phyloP scores from a whole-genome alignment of 1,139 yeast species.

The Spathaspora sp. region DNA sequence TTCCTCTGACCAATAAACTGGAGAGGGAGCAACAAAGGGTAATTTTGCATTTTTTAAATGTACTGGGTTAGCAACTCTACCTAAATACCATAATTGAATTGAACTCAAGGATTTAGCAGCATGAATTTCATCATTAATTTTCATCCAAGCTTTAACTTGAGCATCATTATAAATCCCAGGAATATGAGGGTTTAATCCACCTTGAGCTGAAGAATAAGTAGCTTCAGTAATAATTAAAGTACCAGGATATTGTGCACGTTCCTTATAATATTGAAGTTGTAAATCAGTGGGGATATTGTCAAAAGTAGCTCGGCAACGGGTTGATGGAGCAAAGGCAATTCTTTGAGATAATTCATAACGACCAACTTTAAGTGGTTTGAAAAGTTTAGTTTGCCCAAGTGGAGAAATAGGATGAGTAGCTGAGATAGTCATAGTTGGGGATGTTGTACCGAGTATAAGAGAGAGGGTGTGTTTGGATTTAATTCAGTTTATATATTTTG shows the following conservation, averaged over 20 bases:
- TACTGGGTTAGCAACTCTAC: slow-evolving; percentile 51
- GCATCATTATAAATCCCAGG: slow-evolving; percentile 57
- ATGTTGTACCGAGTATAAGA: background rate
- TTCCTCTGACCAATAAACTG: slow-evolving; percentile 21
- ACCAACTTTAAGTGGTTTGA: slow-evolving; percentile 52
- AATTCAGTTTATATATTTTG: background rate
- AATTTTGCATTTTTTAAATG: slow-evolving; percentile 34
- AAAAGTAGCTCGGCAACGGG: slow-evolving; percentile 46
- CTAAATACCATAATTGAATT: slow-evolving; percentile 62
- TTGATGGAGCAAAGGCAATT: slow-evolving; percentile 54
- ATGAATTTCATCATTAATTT: slow-evolving; percentile 51
- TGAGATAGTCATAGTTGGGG: slow-evolving; percentile 11
- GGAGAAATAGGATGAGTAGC: slow-evolving; percentile 10
- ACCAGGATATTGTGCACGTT: slow-evolving; percentile 54
- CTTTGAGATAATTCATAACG: slow-evolving; percentile 35
- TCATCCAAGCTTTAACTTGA: slow-evolving; percentile 52
- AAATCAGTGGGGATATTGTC: slow-evolving; percentile 49
- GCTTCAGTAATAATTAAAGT: slow-evolving; percentile 50
- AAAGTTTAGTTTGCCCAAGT: slow-evolving; percentile 31
- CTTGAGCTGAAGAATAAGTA: slow-evolving; percentile 25
- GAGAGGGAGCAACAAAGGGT: slow-evolving; percentile 26
- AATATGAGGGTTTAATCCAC: slow-evolving; percentile 38
- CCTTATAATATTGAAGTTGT: slow-evolving; percentile 49
- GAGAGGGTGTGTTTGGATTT: background rate
- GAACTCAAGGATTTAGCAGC: slow-evolving; percentile 49